phyloP scores from a whole-genome alignment of 768 basidiomycete genomes.

The Suillus lakei region DNA sequence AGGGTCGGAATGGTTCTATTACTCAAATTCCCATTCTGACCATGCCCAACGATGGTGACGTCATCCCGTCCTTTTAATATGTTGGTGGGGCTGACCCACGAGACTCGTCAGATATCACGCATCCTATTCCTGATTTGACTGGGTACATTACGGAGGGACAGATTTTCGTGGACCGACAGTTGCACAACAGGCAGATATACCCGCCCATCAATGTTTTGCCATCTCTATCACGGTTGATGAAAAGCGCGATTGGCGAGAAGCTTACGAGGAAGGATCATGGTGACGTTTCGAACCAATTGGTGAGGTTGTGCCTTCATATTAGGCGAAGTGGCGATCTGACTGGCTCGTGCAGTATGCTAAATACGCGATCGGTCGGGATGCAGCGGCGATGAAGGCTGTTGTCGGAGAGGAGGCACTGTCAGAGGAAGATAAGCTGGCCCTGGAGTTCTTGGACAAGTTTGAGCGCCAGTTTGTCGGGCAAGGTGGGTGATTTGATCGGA shows the following conservation, averaged over 20 bases:
- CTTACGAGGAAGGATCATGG: slow-evolving; percentile 98
- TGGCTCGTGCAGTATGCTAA: slow-evolving; percentile 79
- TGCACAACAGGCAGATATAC: slow-evolving; percentile 97
- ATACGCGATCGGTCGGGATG: slow-evolving; percentile 97
- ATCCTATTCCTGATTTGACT: slow-evolving; percentile 98
- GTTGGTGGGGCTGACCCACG: slow-evolving; percentile 27
- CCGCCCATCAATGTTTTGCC: slow-evolving; percentile 99
- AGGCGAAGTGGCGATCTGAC: slow-evolving; percentile 15
- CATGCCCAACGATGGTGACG: slow-evolving; percentile 98
- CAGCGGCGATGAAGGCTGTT: slow-evolving; percentile 98
- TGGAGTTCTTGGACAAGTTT: slow-evolving; percentile 98
- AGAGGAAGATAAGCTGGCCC: slow-evolving; percentile 91
- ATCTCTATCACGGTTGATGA: slow-evolving; percentile 98
- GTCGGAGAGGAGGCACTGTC: slow-evolving; percentile 98
- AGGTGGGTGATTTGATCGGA: slow-evolving; percentile 53
- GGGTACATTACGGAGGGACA: slow-evolving; percentile 99
- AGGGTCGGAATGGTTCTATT: slow-evolving; percentile 98
- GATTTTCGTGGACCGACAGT: slow-evolving; percentile 96
- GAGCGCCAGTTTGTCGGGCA: slow-evolving; percentile 97
- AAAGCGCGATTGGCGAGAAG: slow-evolving; percentile 98
- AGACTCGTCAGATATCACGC: slow-evolving; percentile 86
- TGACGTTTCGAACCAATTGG: slow-evolving; percentile 98
- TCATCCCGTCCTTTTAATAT: slow-evolving; percentile 15
- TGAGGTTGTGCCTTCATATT: slow-evolving; percentile 48
- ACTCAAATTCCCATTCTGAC: slow-evolving; percentile 99